Base-by-base conservation (phyloP, 371 early-diverging fungal genomes). In the Rhizopus microsporus region DNA sequence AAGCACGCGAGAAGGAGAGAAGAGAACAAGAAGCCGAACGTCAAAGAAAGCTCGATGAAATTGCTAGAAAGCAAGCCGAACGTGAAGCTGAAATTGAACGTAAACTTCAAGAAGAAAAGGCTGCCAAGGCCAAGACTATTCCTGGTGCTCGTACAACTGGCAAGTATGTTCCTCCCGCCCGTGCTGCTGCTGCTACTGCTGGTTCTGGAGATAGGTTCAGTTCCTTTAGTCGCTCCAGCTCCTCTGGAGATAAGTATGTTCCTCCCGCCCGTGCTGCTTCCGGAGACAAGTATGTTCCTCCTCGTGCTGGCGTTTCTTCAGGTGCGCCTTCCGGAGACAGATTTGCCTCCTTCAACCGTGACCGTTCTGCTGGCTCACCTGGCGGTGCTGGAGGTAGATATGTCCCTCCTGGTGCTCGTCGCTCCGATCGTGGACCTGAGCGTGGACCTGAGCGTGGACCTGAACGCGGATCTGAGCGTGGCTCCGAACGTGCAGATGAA, bases 41-140 rank as follows among this genome's bases (percentile, higher is more conserved):
- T 17, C 53, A 60, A 43, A 60, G 46, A 56, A 74, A 64, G 60
- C 53, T 69, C 7, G 76, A 74, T 35, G 80, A 72, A 51, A 59
- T 62, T 12, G 73, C 72, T 15, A 74, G 68, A 55, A 74, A 69
- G 38, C 72, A 76, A 47, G 62, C 59, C 13, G 75, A 79, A 37
- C 62, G 60, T 35, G 77, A 74, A 47, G 69, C 62, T 7, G 79
- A 71, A 43, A 67, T 75, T 43, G 79, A 78, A 54, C 68, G 65
- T 9, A 73, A 67, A n/a, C 31, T 69, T 10, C 55, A 39, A 15
- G 66, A 42, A 4, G 34, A n/a, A 3, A 53, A 57, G 16, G 47
- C 58, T 16, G 38, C 51, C 13, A 59, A 58, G 3, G 51, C 58
- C 16, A 17, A 39, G 4, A 1, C 10, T 33, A 39, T 7, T 8